Conservation (phyloP, 306 rosid genomes). For the Vicia sativa region DNA sequence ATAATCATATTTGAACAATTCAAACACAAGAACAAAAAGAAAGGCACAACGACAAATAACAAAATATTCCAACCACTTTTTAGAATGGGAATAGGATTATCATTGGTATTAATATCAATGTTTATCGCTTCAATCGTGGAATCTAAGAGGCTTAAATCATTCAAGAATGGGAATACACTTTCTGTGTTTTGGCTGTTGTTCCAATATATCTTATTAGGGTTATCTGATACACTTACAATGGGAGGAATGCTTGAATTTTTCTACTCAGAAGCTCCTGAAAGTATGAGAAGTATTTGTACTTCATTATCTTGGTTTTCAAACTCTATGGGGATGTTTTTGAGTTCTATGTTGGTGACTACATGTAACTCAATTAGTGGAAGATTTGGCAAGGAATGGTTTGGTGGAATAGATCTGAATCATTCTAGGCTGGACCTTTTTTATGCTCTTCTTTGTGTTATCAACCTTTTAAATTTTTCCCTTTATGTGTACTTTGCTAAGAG, state of each 20-base stretch:
- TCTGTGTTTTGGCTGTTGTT: slow-evolving; percentile 47
- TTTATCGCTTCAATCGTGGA: slow-evolving; percentile 40
- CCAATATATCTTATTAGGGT: slow-evolving; percentile 39
- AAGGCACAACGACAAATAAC: neutral
- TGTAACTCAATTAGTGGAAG: slow-evolving; percentile 40
- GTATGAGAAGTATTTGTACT: slow-evolving; percentile 50
- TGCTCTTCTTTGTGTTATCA: slow-evolving; percentile 43
- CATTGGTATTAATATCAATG: slow-evolving; percentile 36
- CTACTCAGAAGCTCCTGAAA: slow-evolving; percentile 46
- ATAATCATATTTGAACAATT: slow-evolving; percentile 39
- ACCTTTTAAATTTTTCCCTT: slow-evolving; percentile 37
- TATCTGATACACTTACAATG: slow-evolving; percentile 44
- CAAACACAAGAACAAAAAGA: neutral
- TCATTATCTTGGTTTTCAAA: slow-evolving; percentile 49
- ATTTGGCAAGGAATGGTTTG: slow-evolving; percentile 44
- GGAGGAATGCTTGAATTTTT: slow-evolving; percentile 57
- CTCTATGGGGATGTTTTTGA: slow-evolving; percentile 45
- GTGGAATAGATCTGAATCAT: slow-evolving; percentile 42
- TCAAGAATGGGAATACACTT: slow-evolving; percentile 13
- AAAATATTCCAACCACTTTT: slow-evolving; percentile 34
- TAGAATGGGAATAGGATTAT: slow-evolving; percentile 44
- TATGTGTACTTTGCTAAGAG: slow-evolving; percentile 48
- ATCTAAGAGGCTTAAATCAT: slow-evolving; percentile 37
- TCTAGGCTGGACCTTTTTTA: slow-evolving; percentile 49
- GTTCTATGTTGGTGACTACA: slow-evolving; percentile 42